phyloP scores from a whole-genome alignment of 2,329 filamentous ascomycete species.

The Annulohypoxylon truncatum region DNA sequence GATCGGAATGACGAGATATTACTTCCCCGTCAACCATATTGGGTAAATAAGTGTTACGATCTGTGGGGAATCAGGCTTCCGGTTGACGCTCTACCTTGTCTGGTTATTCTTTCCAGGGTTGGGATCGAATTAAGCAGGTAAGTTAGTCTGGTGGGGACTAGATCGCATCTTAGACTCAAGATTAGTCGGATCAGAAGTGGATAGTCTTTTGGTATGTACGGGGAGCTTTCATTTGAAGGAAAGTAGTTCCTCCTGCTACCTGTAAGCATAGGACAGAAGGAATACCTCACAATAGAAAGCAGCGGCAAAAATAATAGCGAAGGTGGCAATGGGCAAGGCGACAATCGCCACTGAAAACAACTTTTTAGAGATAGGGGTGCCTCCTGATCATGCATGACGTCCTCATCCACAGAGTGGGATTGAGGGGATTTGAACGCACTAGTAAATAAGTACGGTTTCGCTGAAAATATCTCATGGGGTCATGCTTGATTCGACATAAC shows the following conservation, averaged over 20 bases:
- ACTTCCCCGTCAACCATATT: slow-evolving; percentile 3
- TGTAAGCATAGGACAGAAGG: neutral
- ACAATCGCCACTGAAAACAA: neutral
- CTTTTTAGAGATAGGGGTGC: neutral
- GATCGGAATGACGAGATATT: slow-evolving; percentile 1
- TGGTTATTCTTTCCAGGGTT: neutral
- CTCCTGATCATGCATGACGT: neutral
- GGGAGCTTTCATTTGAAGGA: neutral
- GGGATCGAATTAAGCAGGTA: neutral
- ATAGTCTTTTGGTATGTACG: neutral
- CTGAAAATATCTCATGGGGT: neutral
- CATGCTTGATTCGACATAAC: neutral
- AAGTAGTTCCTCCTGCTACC: neutral
- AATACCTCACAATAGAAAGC: neutral
- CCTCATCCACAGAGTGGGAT: neutral
- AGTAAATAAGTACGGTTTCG: neutral
- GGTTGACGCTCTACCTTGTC: neutral
- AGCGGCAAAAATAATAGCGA: neutral
- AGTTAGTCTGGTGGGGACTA: slow-evolving; percentile 1
- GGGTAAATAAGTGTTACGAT: neutral
- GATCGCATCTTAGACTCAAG: neutral
- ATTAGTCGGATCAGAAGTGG: neutral
- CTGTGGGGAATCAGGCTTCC: slow-evolving; percentile 5
- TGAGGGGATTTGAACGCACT: neutral
- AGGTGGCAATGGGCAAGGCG: neutral